Conservation (phyloP, 2,329 filamentous ascomycete genomes). For the Shiraia sp. region DNA sequence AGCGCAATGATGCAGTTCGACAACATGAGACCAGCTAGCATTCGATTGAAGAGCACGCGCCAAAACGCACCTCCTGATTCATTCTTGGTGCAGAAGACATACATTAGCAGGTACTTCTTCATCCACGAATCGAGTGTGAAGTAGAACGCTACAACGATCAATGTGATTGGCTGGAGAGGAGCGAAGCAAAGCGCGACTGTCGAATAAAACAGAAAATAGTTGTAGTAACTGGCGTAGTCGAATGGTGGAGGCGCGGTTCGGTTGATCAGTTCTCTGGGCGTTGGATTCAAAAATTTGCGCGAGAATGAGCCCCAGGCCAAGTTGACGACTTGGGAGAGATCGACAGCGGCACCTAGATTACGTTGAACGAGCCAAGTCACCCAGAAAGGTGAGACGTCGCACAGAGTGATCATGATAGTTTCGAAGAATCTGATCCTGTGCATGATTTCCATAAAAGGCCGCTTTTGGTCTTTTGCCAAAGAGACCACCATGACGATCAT, state of each 20-base stretch:
- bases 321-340: slow-evolving; percentile 86
- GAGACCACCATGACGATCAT: slow-evolving; percentile 70
- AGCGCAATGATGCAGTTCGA: slow-evolving; percentile 79
- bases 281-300: slow-evolving; percentile 82
- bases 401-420: slow-evolving; percentile 73
- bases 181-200: slow-evolving; percentile 87
- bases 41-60: slow-evolving; percentile 89
- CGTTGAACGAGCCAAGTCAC: slow-evolving; percentile 77
- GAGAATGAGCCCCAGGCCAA: slow-evolving; percentile 83
- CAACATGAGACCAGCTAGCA: slow-evolving; percentile 79
- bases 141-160: slow-evolving; percentile 86
- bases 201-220: slow-evolving; percentile 94
- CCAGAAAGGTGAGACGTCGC: slow-evolving; percentile 87
- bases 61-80: slow-evolving; percentile 94
- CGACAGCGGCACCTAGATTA: slow-evolving; percentile 89
- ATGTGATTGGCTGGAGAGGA: slow-evolving; percentile 81
- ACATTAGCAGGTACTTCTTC: slow-evolving; percentile 93
- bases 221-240: slow-evolving; percentile 96
- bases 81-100: slow-evolving; percentile 95
- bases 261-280: slow-evolving; percentile 88
- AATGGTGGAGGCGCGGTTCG: slow-evolving; percentile 90
- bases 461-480: slow-evolving; percentile 57
- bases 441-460: slow-evolving; percentile 67
- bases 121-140: slow-evolving; percentile 84
- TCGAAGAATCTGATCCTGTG: slow-evolving; percentile 64